These are phyloP conservation scores for Solanum megistacrolobum DNA, from an alignment of 257 asterid genomes.

Conservation along the genomic window DNA sequence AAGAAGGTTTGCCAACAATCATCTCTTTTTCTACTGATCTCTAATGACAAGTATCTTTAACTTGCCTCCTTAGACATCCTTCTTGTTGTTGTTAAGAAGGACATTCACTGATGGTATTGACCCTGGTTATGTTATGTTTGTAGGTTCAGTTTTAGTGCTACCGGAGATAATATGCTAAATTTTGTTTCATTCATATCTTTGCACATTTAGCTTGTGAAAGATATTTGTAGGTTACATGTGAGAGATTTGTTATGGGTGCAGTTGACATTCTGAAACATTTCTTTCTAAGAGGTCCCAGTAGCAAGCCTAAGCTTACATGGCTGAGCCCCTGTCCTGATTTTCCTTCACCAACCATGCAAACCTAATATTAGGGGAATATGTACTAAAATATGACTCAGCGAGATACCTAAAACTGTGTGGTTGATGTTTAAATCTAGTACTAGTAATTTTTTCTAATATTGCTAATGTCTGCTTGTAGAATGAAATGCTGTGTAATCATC, in stretches of 20 bases:
- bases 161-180: neutral
- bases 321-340: neutral
- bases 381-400: neutral
- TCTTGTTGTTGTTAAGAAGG: neutral
- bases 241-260: neutral
- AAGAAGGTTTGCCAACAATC: slow-evolving; percentile 42
- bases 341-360: neutral
- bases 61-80: neutral
- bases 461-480: neutral
- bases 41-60: neutral
- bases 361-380: neutral
- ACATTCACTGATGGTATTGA: neutral
- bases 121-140: neutral
- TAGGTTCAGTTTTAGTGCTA: neutral
- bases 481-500: neutral
- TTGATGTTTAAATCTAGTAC: neutral
- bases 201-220: neutral
- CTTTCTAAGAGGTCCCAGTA: neutral
- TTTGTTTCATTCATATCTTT: neutral
- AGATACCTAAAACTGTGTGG: neutral
- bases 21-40: slow-evolving; percentile 2
- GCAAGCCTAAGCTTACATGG: neutral
- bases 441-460: neutral
- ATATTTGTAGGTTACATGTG: neutral
- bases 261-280: neutral